Evolutionary conservation across 768 basidiomycete genomes (phyloP).

Genomic region (Tricholoma saponaceum): DNA sequence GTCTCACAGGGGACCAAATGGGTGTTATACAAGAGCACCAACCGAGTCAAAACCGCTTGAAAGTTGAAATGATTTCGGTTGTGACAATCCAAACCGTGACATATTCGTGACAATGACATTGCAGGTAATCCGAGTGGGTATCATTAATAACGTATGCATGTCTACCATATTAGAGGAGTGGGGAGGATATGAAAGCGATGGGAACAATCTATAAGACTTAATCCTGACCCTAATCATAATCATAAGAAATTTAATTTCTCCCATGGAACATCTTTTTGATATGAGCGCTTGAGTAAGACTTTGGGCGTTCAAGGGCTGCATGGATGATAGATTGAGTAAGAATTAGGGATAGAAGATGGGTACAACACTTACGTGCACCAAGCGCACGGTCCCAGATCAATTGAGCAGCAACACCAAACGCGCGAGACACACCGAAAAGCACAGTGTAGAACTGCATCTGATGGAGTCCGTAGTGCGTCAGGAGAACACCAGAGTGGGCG

Average conservation of each 20-base stretch:
- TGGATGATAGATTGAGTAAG: not conserved
- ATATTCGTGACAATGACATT: not conserved
- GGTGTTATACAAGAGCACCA: not conserved
- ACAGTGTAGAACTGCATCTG: slow-evolving; percentile 98
- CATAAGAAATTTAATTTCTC: slow-evolving; percentile 27
- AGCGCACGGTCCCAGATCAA: slow-evolving; percentile 92
- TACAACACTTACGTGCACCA: slow-evolving; percentile 68
- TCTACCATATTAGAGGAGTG: not conserved
- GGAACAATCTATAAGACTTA: not conserved
- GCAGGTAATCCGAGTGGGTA: not conserved
- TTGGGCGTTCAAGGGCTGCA: slow-evolving; percentile 82
- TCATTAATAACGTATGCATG: not conserved
- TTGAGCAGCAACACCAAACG: slow-evolving; percentile 85
- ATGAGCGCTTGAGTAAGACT: slow-evolving; percentile 81
- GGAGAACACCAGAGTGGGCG: slow-evolving; percentile 89
- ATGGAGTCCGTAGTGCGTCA: slow-evolving; percentile 81
- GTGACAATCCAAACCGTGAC: not conserved
- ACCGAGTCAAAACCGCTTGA: not conserved
- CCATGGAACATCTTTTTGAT: slow-evolving; percentile 76
- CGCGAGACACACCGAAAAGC: slow-evolving; percentile 94
- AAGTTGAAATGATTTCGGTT: not conserved
- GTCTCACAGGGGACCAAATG: not conserved
- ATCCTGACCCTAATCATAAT: not conserved
- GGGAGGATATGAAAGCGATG: not conserved
- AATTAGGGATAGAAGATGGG: not conserved